These are phyloP conservation scores for Dactylonectria macrodidyma DNA, from an alignment of 2,329 filamentous ascomycete genomes.

Conservation along the genomic window DNA sequence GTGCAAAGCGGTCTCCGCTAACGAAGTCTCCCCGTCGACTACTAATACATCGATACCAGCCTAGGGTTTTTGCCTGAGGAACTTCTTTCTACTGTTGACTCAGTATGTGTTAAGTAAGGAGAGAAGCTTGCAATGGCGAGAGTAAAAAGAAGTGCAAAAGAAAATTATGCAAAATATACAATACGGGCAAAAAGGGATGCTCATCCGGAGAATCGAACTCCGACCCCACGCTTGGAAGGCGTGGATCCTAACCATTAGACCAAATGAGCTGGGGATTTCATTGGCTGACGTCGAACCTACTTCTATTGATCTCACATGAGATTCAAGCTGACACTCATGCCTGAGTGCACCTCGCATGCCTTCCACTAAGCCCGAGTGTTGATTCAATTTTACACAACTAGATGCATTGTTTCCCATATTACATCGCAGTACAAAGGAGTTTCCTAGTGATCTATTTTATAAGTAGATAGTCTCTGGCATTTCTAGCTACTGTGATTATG, in stretches of 20 bases:
- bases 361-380: background rate
- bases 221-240: constrained; percentile 25
- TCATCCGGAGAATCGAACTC: constrained; percentile 21
- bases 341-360: background rate
- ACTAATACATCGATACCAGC: background rate
- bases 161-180: background rate
- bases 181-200: background rate
- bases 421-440: background rate
- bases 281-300: background rate
- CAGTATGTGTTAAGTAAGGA: background rate
- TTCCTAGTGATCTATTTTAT: background rate
- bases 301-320: background rate
- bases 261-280: constrained; percentile 7
- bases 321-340: background rate
- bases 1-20: background rate
- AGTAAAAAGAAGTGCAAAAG: no score
- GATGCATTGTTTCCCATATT: background rate
- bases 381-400: background rate
- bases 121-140: background rate
- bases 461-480: background rate
- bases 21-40: background rate
- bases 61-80: background rate
- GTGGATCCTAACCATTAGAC: constrained; percentile 25
- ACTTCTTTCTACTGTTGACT: background rate
- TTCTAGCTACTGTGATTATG: background rate